A percentile compares a stretch with the other conserved stretches of the same genome.
Evolutionary conservation across 768 basidiomycete genomes (phyloP).

Genomic region (Mycena crocata): DNA sequence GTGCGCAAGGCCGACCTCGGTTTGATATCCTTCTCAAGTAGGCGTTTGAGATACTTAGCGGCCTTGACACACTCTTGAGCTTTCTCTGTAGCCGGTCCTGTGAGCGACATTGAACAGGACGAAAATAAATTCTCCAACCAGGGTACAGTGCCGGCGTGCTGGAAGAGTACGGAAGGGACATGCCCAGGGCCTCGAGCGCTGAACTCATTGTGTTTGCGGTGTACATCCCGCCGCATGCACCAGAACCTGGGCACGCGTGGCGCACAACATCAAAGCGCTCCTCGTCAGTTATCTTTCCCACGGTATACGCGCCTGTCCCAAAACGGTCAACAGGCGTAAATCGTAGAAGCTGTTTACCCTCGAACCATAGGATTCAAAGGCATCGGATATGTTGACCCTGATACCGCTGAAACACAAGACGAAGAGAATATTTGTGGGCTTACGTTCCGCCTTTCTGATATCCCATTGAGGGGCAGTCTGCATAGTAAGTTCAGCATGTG

Average conservation of each 20-base stretch:
- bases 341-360: background rate
- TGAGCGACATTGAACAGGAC: background rate
- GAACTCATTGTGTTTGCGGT: slow-evolving; percentile 94
- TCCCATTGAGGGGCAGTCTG: slow-evolving; percentile 85
- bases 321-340: background rate
- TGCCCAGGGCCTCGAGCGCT: slow-evolving; percentile 84
- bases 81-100: slow-evolving; percentile 65
- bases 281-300: slow-evolving; percentile 83
- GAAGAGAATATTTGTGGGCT: background rate
- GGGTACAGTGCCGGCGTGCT: slow-evolving; percentile 81
- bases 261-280: slow-evolving; percentile 87
- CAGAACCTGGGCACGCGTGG: slow-evolving; percentile 87
- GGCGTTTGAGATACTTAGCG: slow-evolving; percentile 77
- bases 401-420: background rate
- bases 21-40: slow-evolving; percentile 84
- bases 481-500: slow-evolving; percentile 33
- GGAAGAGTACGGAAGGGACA: slow-evolving; percentile 87
- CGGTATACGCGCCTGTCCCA: slow-evolving; percentile 76
- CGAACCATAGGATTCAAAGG: slow-evolving; percentile 86
- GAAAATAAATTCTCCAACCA: slow-evolving; percentile 52
- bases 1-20: slow-evolving; percentile 69
- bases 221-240: slow-evolving; percentile 91
- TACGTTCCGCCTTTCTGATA: slow-evolving; percentile 76
- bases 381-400: slow-evolving; percentile 81
- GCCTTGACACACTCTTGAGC: slow-evolving; percentile 84